phyloP scores from a whole-genome alignment of 257 asterid species.

The Scutellaria baicalensis region DNA sequence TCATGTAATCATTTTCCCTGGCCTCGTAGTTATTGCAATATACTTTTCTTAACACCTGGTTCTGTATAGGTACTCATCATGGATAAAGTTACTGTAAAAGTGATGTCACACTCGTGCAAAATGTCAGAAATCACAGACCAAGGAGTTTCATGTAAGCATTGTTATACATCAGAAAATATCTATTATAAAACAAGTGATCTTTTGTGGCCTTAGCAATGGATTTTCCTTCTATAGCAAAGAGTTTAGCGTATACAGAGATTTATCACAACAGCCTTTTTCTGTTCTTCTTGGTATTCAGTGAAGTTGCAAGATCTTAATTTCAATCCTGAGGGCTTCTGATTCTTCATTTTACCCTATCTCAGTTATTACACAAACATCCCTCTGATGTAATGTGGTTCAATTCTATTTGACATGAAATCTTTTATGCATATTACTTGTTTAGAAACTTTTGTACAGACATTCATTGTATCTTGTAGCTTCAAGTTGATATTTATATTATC shows the following conservation, averaged over 20 bases:
- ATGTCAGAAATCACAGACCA: slow-evolving; percentile 92
- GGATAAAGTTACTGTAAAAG: slow-evolving; percentile 93
- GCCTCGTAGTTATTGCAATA: background rate
- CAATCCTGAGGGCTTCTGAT: background rate
- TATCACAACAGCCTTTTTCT: background rate
- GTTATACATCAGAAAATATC: background rate
- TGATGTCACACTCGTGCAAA: slow-evolving; percentile 85
- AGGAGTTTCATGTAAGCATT: slow-evolving; percentile 79
- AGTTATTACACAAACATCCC: background rate
- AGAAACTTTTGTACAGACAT: slow-evolving; percentile 18
- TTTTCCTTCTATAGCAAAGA: background rate
- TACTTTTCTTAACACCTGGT: background rate
- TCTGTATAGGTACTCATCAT: slow-evolving; percentile 75
- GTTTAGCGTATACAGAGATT: background rate
- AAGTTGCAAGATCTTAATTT: background rate
- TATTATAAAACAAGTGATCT: background rate
- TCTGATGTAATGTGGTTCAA: background rate
- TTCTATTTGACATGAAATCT: background rate
- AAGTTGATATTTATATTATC: background rate
- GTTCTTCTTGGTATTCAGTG: background rate
- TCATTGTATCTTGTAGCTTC: slow-evolving; percentile 3
- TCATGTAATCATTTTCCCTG: background rate
- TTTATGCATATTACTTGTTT: background rate
- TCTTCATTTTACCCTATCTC: background rate
- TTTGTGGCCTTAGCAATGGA: background rate